Evolutionary conservation across 352 stramenopile genomes (phyloP), one percentile per base, ranked within the genome.

Genomic region (Thraustochytrium striatum): DNA sequence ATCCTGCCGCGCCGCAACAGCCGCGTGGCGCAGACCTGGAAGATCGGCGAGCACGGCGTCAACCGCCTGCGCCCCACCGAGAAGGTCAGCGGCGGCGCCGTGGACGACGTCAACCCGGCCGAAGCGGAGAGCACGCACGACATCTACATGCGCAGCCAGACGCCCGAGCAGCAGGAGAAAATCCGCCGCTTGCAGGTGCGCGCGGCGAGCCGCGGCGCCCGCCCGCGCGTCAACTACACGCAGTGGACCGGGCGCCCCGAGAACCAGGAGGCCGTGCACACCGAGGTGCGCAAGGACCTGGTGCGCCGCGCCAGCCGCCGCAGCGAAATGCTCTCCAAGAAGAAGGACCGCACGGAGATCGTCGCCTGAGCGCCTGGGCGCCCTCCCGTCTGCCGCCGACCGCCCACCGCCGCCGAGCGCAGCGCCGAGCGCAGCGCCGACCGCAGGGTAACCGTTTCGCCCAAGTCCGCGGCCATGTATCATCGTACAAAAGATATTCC

Each of bases 131-230:
- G 43, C 52, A 38, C 65, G 11, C 61, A 58, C 35, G 65, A 75
- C 50, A 75, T 75, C 25, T 75, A 75, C 65, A 16, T 75, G 19
- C 11, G 25, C 35, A 55, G 30, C 19, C 65, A 43, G 3, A 43
- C 65, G 0, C 65, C 65, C 35, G 65, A 75, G 65, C 65, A 75
- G 11, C 65, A 75, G 50, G 65, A 75, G 65, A 72, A 61, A 13
- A 75, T 75, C 52, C 65, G 65, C 65, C 16, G 52, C 8, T 16
- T 75, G 0, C 52, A 62, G 11, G 65, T 75, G 7, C 65, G 65
- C 35, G 61, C 65, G 33, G 65, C 65, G 41, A 62, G 44, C 44
- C 32, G 39, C 1, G 65, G 65, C 35, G 65, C 65, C 44, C 43
- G 52, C 30, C 65, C 65, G 1, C 65, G 65, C 1, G 52, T 30